Conservation (phyloP, 352 stramenopile species). For the Phytophthora ohioensis region DNA sequence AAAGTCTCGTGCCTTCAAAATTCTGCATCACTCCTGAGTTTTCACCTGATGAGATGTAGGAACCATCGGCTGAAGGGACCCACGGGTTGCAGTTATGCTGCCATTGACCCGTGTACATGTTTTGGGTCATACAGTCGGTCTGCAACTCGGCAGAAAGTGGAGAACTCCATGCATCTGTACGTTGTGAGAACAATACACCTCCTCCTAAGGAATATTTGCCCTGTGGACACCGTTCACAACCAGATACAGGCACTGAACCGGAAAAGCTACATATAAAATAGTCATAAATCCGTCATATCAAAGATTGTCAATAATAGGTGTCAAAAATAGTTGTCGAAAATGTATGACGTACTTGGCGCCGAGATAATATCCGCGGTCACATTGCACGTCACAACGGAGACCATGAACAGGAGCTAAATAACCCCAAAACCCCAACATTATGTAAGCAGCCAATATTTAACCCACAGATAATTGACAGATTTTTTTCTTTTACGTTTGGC, state of each 20-base stretch:
- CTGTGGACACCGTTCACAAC: slow-evolving; percentile 73
- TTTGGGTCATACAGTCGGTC: slow-evolving; percentile 78
- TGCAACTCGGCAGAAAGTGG: slow-evolving; percentile 71
- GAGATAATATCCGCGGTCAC: slow-evolving; percentile 75
- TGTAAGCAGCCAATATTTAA: not conserved
- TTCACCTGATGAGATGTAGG: slow-evolving; percentile 72
- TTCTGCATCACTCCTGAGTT: slow-evolving; percentile 76
- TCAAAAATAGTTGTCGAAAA: slow-evolving; percentile 3
- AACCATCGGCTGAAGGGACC: slow-evolving; percentile 59
- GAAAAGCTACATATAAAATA: slow-evolving; percentile 57
- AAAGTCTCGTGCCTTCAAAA: slow-evolving; percentile 72
- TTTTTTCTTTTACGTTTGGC: slow-evolving; percentile 51
- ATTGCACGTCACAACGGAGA: slow-evolving; percentile 78
- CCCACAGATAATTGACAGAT: not conserved
- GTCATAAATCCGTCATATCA: not conserved
- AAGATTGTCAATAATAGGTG: not conserved
- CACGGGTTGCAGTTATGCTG: slow-evolving; percentile 80
- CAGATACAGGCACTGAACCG: slow-evolving; percentile 60
- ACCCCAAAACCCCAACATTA: slow-evolving; percentile 1
- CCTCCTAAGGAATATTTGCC: slow-evolving; percentile 85
- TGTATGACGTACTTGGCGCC: slow-evolving; percentile 73
- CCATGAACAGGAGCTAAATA: slow-evolving; percentile 68
- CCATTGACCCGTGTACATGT: slow-evolving; percentile 82
- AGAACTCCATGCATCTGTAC: slow-evolving; percentile 69
- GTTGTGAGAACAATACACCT: slow-evolving; percentile 75